These are phyloP conservation scores for Themeda triandra DNA, from an alignment of 176 grass and related monocot genomes.

Conservation along the genomic window DNA sequence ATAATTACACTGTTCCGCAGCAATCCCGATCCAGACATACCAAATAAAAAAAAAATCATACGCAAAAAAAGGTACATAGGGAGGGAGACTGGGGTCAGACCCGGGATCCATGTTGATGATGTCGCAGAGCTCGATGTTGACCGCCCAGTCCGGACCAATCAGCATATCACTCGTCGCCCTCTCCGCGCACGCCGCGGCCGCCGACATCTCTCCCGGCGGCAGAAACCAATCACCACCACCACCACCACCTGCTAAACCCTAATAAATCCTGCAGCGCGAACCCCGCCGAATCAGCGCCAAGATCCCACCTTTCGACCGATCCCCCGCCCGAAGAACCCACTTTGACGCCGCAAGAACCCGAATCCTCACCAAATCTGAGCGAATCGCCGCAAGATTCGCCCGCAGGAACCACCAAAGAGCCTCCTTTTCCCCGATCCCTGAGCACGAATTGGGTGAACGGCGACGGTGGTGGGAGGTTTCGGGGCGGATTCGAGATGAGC, in stretches of 20 bases:
- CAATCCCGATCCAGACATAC: slow-evolving; percentile 4
- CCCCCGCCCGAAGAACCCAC: not conserved
- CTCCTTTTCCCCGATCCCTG: slow-evolving; percentile 7
- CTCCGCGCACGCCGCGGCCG: slow-evolving; percentile 69
- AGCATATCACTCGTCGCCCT: slow-evolving; percentile 92
- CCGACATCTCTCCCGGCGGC: slow-evolving; percentile 25
- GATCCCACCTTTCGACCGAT: slow-evolving; percentile 7
- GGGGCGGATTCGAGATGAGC: not conserved
- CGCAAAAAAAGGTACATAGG: not conserved
- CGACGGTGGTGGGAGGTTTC: not conserved
- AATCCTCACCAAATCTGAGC: slow-evolving; percentile 38
- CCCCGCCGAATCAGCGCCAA: slow-evolving; percentile 3
- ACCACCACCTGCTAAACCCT: slow-evolving; percentile 16
- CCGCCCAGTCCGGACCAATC: slow-evolving; percentile 91
- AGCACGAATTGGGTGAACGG: not conserved
- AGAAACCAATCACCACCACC: not conserved
- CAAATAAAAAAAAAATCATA: slow-evolving; percentile 3
- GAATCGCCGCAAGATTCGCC: slow-evolving; percentile 18
- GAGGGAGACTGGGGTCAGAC: slow-evolving; percentile 31
- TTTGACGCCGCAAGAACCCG: not conserved
- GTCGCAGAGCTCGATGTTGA: slow-evolving; percentile 99
- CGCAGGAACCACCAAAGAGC: not conserved
- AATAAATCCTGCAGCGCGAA: slow-evolving; percentile 30
- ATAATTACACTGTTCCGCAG: not conserved
- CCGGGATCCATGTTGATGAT: slow-evolving; percentile 95